These are phyloP conservation scores for Peronospora destructor DNA, from an alignment of 352 stramenopile species.

Conservation along the genomic window DNA sequence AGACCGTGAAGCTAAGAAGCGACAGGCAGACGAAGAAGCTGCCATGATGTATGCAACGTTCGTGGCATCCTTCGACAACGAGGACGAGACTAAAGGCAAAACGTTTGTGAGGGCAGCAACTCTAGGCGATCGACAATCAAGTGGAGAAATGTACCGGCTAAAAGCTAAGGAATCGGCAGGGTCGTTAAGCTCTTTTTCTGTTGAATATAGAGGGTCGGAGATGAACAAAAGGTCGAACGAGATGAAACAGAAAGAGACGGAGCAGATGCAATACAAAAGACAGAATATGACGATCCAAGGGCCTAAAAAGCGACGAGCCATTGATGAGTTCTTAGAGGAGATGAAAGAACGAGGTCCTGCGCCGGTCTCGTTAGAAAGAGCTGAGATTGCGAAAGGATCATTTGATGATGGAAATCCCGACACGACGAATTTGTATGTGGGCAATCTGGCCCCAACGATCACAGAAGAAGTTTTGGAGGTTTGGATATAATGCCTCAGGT, in stretches of 20 bases:
- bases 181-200: neutral
- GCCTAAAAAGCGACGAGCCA: conserved; percentile 56
- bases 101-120: conserved; percentile 44
- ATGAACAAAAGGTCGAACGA: conserved; percentile 69
- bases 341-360: conserved; percentile 63
- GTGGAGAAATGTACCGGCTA: conserved; percentile 31
- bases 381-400: conserved; percentile 45
- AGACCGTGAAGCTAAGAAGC: conserved; percentile 78
- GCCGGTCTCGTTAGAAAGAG: conserved; percentile 19
- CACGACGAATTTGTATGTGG: conserved; percentile 93
- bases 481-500: neutral
- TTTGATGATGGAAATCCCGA: conserved; percentile 79
- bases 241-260: conserved; percentile 54
- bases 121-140: neutral
- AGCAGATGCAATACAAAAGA: conserved; percentile 16
- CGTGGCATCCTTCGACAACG: conserved; percentile 84
- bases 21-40: conserved; percentile 77
- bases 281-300: conserved; percentile 12
- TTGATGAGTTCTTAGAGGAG: conserved; percentile 86
- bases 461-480: conserved; percentile 89
- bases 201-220: conserved; percentile 37
- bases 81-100: conserved; percentile 54
- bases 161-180: conserved; percentile 15
- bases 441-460: conserved; percentile 88
- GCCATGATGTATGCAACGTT: conserved; percentile 86